phyloP scores from a whole-genome alignment of 306 rosid genomes.

The Medicago lupulina region DNA sequence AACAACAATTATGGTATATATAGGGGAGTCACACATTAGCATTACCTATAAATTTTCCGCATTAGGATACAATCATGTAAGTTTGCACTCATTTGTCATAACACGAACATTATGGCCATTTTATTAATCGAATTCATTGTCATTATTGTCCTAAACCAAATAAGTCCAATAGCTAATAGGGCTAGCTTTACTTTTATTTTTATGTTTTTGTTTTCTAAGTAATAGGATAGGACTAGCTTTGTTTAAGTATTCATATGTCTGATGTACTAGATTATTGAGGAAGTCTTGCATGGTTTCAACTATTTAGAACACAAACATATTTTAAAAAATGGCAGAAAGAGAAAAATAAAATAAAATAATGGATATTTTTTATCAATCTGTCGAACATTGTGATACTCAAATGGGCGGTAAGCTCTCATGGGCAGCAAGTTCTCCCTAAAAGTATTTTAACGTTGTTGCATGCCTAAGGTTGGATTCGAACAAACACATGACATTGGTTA shows the following conservation, averaged over 20 bases:
- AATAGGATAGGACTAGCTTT: neutral
- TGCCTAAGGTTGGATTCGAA: no score
- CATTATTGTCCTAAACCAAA: slow-evolving; percentile 30
- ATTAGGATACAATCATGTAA: slow-evolving; percentile 48
- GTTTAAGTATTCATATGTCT: slow-evolving; percentile 4
- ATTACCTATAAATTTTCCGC: slow-evolving; percentile 37
- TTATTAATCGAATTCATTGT: slow-evolving; percentile 29
- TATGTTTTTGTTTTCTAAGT: neutral
- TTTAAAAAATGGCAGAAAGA: no score
- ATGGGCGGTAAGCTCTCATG: no score
- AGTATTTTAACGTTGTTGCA: no score
- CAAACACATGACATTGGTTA: no score
- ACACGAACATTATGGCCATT: neutral
- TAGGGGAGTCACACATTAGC: slow-evolving; percentile 15
- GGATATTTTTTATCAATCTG: no score
- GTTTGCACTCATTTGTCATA: slow-evolving; percentile 48
- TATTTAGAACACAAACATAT: no score
- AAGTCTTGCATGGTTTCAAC: no score
- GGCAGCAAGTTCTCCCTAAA: no score
- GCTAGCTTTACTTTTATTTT: neutral
- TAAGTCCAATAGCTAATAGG: slow-evolving; percentile 13
- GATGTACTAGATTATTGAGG: no score
- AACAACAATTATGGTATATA: neutral
- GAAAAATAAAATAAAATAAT: no score
- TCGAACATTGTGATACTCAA: no score